Percentiles rank a stretch among this genome's conserved stretches.
Conservation (phyloP, 2,329 filamentous ascomycete species). For the Penicillium sp. region DNA sequence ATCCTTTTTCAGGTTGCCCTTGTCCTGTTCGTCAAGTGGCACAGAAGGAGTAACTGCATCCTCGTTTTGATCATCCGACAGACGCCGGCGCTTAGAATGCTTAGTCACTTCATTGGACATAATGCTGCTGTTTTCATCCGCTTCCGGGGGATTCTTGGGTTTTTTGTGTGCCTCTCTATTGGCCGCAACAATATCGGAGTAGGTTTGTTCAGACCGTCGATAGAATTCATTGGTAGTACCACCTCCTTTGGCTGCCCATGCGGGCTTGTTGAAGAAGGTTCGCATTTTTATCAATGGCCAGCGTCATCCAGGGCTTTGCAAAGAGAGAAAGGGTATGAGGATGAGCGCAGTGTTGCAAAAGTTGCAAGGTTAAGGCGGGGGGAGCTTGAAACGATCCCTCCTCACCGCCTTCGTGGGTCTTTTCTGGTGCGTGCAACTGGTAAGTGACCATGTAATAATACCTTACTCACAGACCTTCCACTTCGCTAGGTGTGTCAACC, state of each 20-base stretch:
- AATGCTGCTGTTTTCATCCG: background rate
- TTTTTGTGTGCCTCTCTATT: conserved; percentile 39
- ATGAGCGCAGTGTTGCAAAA: background rate
- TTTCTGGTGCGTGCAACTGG: background rate
- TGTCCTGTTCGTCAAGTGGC: background rate
- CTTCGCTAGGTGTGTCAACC: background rate
- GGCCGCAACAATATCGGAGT: conserved; percentile 47
- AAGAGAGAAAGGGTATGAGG: background rate
- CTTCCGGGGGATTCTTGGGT: conserved; percentile 6
- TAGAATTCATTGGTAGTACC: conserved; percentile 47
- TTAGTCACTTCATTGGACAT: conserved; percentile 7
- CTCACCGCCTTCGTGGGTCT: conserved; percentile 2
- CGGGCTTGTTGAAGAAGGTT: conserved; percentile 58
- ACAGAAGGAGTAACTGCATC: background rate
- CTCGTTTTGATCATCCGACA: conserved; percentile 20
- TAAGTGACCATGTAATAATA: background rate
- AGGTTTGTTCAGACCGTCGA: conserved; percentile 49
- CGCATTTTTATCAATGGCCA: conserved; percentile 29
- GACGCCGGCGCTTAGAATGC: conserved; percentile 25
- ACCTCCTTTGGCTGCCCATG: conserved; percentile 48
- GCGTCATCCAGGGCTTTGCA: background rate
- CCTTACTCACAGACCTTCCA: background rate
- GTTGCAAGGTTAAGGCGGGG: background rate
- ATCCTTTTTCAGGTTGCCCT: background rate
- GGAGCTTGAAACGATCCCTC: background rate